phyloP scores from a whole-genome alignment of 192 early-diverging fungal species.

The Entomortierella chlamydospora region DNA sequence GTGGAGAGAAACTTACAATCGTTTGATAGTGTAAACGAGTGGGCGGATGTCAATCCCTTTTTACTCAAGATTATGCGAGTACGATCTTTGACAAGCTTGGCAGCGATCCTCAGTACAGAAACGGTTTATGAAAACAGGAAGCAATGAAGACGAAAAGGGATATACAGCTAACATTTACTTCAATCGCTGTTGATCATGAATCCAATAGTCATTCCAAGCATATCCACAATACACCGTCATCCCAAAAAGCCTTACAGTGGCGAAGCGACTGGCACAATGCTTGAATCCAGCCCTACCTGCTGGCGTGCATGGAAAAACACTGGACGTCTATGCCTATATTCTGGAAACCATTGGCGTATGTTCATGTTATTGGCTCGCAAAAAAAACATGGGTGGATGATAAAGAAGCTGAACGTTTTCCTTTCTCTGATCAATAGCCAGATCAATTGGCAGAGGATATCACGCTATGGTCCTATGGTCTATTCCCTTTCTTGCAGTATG shows the following conservation, averaged over 20 bases:
- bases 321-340: constrained; percentile 88
- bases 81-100: constrained; percentile 7
- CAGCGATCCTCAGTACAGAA: not conserved
- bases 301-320: constrained; percentile 94
- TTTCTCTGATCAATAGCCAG: constrained; percentile 54
- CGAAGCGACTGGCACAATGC: constrained; percentile 94
- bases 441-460: constrained; percentile 84
- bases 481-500: constrained; percentile 91
- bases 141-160: not conserved
- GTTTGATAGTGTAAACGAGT: constrained; percentile 95
- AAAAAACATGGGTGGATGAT: not conserved
- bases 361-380: constrained; percentile 6
- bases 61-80: constrained; percentile 85
- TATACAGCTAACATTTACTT: constrained; percentile 1
- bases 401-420: not conserved
- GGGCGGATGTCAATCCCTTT: constrained; percentile 95
- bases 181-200: not conserved
- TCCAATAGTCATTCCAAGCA: constrained; percentile 76
- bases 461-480: constrained; percentile 89
- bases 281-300: constrained; percentile 94
- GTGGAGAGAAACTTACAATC: constrained; percentile 89
- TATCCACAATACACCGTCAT: constrained; percentile 79
- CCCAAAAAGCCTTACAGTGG: constrained; percentile 86
- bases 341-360: constrained; percentile 77
- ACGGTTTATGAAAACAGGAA: not conserved